Evolutionary conservation across 1,284 basidiomycete genomes (phyloP), one percentile per base, ranked within the genome.

Genomic region (Pyrrhoderma lamaoense): DNA sequence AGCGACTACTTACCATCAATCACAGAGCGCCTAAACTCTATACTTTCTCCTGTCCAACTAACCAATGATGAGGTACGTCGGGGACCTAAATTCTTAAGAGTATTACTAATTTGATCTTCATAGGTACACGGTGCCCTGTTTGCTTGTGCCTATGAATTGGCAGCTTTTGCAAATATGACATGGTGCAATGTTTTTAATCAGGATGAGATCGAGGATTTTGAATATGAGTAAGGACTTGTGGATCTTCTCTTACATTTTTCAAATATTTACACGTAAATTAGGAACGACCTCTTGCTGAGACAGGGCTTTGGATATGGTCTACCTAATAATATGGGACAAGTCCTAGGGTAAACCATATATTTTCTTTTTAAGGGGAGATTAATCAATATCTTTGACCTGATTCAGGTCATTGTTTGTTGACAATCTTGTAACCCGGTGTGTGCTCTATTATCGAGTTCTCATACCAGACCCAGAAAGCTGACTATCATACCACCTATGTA

Each of bases 211-310:
- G 57, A 61, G 46, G 56, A 65, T 45, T 67, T 75, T 48, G 72
- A 73, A 69, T 67, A 54, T 46, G 69, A 57, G 39, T 42, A 8
- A 25, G 37, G 11, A 25, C 7, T 18, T 35, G 39, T 14, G 9
- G 34, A 16, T 8, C 18, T 35, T 31, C 39, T 21, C 23, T 25
- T 3, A 40, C 8, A 14, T 9, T 31, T 31, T 11, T 31, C 27
- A 11, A n/a, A 16, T 11, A 3, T 25, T 18, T 23, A 35, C 35
- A 23, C 39, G 23, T 49, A 45, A 22, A 73, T 73, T 58, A 72
- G 74, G 51, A 64, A 71, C 23, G 73, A 74, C 57, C 53, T 76
- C n/a, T 60, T 74, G 27, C 71, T 75, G 72, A 64, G 68, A 55
- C 66, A 67, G 34, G 62, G 68, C 8, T 74, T 72, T 53, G 74